Percentiles rank a stretch among this genome's conserved stretches.
Evolutionary conservation across 1,284 basidiomycete genomes (phyloP).

Genomic region (Anthracocystis panici-leucophaei): DNA sequence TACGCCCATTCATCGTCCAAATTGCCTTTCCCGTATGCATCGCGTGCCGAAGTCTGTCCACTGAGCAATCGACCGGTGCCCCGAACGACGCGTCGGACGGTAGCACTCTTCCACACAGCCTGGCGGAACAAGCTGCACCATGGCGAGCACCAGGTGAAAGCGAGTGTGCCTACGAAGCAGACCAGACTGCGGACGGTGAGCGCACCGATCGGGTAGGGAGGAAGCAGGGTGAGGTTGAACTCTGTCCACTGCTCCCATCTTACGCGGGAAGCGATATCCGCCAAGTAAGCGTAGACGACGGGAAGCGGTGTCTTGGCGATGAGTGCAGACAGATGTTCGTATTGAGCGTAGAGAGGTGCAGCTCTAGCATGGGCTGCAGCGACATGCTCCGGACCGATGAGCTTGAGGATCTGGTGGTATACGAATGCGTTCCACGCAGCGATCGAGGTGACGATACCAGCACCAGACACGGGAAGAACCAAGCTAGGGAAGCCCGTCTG

Average conservation of each 20-base stretch:
- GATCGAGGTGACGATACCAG: constrained; percentile 24
- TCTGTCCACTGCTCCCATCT: constrained; percentile 37
- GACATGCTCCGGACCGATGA: constrained; percentile 27
- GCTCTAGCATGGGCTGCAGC: constrained; percentile 23
- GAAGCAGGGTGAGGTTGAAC: constrained; percentile 52
- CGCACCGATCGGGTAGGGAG: constrained; percentile 65
- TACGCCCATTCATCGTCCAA: constrained; percentile 44
- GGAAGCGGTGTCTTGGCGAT: constrained; percentile 29
- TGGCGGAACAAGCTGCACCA: constrained; percentile 65
- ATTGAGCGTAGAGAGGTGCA: constrained; percentile 22
- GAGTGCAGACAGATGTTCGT: constrained; percentile 16
- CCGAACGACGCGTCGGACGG: constrained; percentile 51
- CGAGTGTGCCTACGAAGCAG: constrained; percentile 58
- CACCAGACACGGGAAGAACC: constrained; percentile 43
- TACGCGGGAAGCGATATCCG: constrained; percentile 5
- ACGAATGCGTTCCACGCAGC: constrained; percentile 2
- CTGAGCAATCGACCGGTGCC: constrained; percentile 50
- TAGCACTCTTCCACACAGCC: constrained; percentile 66
- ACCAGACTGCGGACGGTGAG: constrained; percentile 62
- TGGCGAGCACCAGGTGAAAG: constrained; percentile 67
- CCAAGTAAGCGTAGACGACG: constrained; percentile 10
- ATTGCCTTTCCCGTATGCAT: constrained; percentile 46
- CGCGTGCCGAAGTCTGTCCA: constrained; percentile 32
- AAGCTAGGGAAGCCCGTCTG: constrained; percentile 38
- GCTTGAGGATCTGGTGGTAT: constrained; percentile 22